These are phyloP conservation scores for Zygosaccharomyces kombuchaensis DNA, from an alignment of 805 yeast species.

Conservation along the genomic window DNA sequence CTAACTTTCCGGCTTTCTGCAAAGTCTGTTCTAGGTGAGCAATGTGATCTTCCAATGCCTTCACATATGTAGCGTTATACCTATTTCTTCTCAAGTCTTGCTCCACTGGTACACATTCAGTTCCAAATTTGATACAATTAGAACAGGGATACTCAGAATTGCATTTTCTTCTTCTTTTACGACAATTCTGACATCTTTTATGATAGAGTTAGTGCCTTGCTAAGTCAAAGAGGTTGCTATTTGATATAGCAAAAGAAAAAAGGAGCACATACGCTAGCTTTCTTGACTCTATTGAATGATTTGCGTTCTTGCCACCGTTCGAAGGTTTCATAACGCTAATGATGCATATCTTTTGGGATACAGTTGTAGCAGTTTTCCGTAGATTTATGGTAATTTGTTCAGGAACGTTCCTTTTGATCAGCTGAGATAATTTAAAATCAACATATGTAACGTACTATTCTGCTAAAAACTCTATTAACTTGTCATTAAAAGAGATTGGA, in stretches of 20 bases:
- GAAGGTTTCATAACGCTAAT: not conserved
- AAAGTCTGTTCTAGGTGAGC: constrained; percentile 19
- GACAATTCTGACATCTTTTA: constrained; percentile 21
- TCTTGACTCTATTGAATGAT: not conserved
- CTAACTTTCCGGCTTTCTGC: constrained; percentile 2
- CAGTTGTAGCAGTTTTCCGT: too few relatives aligned
- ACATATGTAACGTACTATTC: not conserved
- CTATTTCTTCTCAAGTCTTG: constrained; percentile 45
- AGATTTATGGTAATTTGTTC: too few relatives aligned
- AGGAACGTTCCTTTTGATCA: too few relatives aligned
- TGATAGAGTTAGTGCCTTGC: not conserved
- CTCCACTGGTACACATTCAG: constrained; percentile 41
- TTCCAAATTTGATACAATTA: constrained; percentile 40
- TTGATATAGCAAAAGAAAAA: too few relatives aligned
- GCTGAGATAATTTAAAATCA: too few relatives aligned
- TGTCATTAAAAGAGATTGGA: constrained; percentile 45
- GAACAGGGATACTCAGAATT: constrained; percentile 44
- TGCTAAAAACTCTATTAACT: constrained; percentile 37
- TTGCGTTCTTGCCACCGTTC: not conserved
- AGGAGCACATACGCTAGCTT: constrained; percentile 9
- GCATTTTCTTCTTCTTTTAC: constrained; percentile 40
- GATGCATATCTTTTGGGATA: not conserved
- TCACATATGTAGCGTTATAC: constrained; percentile 44
- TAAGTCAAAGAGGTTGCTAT: not conserved
- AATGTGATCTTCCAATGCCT: constrained; percentile 34